A percentile compares a stretch with the other conserved stretches of the same genome.
phyloP scores from a whole-genome alignment of 352 stramenopile species.

The Thalassiosira sp. region DNA sequence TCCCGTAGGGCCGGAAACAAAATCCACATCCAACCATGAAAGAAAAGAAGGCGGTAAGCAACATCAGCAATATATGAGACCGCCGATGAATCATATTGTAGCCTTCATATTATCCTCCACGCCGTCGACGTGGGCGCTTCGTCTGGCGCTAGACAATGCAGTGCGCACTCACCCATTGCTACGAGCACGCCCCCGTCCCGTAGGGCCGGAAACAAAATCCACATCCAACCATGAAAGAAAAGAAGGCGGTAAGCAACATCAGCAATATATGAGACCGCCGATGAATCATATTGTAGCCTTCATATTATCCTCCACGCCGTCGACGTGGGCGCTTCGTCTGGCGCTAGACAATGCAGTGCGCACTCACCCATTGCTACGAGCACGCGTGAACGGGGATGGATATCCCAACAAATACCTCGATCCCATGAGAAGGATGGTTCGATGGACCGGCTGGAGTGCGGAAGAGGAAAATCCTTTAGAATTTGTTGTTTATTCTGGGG shows the following conservation, averaged over 20 bases:
- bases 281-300: conserved; percentile 72
- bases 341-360: conserved; percentile 69
- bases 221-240: too few species aligned
- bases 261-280: too few species aligned
- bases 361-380: conserved; percentile 70
- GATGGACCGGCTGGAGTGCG: conserved; percentile 74
- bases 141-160: conserved; percentile 59
- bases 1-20: conserved; percentile 58
- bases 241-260: too few species aligned
- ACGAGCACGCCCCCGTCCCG: too few species aligned
- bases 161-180: conserved; percentile 76
- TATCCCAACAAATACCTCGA: too few species aligned
- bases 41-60: too few species aligned
- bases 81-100: conserved; percentile 74
- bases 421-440: too few species aligned
- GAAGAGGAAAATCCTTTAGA: conserved; percentile 71
- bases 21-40: conserved; percentile 40
- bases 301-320: conserved; percentile 60
- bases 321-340: conserved; percentile 41
- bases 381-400: conserved; percentile 65
- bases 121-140: conserved; percentile 52
- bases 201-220: too few species aligned
- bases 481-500: too few species aligned
- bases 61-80: too few species aligned
- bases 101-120: conserved; percentile 54